phyloP scores from a whole-genome alignment of 805 yeast species.

The Metschnikowia noctiluminum region DNA sequence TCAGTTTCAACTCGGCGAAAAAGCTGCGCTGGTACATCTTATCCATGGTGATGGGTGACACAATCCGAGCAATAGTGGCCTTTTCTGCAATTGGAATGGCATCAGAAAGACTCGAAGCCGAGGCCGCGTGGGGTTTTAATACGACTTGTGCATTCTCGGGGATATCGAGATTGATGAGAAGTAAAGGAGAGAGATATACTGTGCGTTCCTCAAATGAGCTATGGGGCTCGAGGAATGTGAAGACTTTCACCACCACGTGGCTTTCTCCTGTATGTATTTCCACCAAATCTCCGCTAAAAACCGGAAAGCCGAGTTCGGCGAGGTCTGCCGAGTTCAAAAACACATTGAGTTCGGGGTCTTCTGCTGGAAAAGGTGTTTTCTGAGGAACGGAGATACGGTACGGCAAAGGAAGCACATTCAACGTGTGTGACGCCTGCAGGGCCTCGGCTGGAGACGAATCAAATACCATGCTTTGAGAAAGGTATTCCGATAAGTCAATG shows the following conservation, averaged over 20 bases:
- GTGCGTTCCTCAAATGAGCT: conserved; percentile 29
- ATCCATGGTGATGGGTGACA: conserved; percentile 68
- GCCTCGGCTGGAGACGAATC: not conserved
- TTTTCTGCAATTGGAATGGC: conserved; percentile 53
- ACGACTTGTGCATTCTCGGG: conserved; percentile 22
- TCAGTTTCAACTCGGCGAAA: conserved; percentile 54
- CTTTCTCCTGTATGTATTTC: conserved; percentile 21
- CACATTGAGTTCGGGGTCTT: conserved; percentile 38
- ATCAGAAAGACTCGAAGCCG: conserved; percentile 20
- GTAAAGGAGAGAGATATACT: conserved; percentile 30
- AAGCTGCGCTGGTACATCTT: conserved; percentile 58
- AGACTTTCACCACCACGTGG: conserved; percentile 38
- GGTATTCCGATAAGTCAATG: conserved; percentile 32
- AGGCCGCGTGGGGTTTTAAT: conserved; percentile 18
- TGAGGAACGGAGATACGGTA: conserved; percentile 23
- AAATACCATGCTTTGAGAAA: conserved; percentile 27
- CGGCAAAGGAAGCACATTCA: conserved; percentile 29
- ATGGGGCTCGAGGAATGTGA: conserved; percentile 66
- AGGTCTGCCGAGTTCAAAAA: conserved; percentile 48
- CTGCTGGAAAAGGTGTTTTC: conserved; percentile 23
- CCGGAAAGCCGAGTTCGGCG: conserved; percentile 49
- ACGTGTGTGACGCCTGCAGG: conserved; percentile 7
- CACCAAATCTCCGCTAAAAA: conserved; percentile 68
- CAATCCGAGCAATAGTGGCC: conserved; percentile 62
- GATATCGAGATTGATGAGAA: conserved; percentile 52